Conservation (phyloP, 495 filamentous ascomycete species). For the Penicillium alfredii region DNA sequence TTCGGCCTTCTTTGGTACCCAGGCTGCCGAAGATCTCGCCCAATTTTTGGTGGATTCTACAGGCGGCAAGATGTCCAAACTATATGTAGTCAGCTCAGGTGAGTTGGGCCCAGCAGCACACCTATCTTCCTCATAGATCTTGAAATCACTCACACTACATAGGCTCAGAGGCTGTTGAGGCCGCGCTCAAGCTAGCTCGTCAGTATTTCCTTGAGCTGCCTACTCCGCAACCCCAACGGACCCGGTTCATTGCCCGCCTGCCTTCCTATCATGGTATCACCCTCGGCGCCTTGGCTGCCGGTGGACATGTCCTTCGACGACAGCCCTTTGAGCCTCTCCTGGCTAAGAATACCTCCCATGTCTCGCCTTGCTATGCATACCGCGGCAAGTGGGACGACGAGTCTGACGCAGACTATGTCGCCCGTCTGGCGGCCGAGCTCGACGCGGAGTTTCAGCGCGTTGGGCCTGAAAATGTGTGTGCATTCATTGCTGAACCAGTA, state of each 20-base stretch:
- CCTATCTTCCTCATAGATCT: too few relatives aligned
- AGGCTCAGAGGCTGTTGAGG: conserved; percentile 70
- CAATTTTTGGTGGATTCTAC: conserved; percentile 41
- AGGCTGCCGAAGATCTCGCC: conserved; percentile 42
- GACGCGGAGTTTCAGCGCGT: conserved; percentile 68
- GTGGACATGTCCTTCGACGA: conserved; percentile 57
- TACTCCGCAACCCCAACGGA: conserved; percentile 42
- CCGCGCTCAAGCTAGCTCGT: conserved; percentile 57
- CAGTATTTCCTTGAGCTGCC: conserved; percentile 56
- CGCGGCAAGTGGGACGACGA: conserved; percentile 45
- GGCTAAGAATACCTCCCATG: conserved; percentile 50
- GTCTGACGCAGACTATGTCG: conserved; percentile 47
- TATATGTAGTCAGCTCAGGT: conserved; percentile 55
- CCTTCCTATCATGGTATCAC: conserved; percentile 76
- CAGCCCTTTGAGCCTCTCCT: conserved; percentile 64
- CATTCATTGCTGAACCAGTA: conserved; percentile 72
- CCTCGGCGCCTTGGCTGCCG: conserved; percentile 56
- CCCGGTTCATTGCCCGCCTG: conserved; percentile 58
- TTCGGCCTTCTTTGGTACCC: conserved; percentile 45
- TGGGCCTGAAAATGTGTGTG: conserved; percentile 66
- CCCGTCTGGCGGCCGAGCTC: conserved; percentile 58
- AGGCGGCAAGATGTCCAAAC: conserved; percentile 37
- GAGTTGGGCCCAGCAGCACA: conserved; percentile 8
- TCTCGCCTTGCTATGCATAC: conserved; percentile 68
- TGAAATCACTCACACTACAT: too few relatives aligned